A percentile compares a stretch with the other conserved stretches of the same genome.
phyloP scores from a whole-genome alignment of 2,329 filamentous ascomycete species.

The Emericellopsis cladophorae region DNA sequence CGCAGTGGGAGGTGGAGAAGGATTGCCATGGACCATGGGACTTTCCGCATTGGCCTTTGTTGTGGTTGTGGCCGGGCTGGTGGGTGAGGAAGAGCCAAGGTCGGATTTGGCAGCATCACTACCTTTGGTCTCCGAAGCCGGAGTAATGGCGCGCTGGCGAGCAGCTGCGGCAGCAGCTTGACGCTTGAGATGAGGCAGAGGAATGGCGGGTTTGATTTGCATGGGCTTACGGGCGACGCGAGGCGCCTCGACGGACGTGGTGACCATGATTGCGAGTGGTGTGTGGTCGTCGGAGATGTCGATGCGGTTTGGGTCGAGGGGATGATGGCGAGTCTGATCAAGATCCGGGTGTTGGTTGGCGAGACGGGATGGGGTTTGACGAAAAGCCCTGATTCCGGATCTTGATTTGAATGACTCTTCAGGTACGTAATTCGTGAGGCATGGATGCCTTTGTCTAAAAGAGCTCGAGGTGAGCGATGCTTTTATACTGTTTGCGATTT shows the following conservation, averaged over 20 bases:
- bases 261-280: constrained; percentile 15
- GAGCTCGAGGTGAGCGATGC: too few relatives aligned
- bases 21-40: too few relatives aligned
- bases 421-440: too few relatives aligned
- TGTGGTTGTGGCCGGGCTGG: too few relatives aligned
- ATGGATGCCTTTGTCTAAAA: too few relatives aligned
- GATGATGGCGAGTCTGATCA: constrained; percentile 1
- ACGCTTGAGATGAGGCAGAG: constrained; percentile 24
- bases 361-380: background rate
- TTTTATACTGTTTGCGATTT: too few relatives aligned
- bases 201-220: constrained; percentile 23
- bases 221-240: constrained; percentile 12
- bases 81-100: too few relatives aligned
- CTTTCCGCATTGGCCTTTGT: too few relatives aligned
- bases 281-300: constrained; percentile 1
- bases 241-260: constrained; percentile 17
- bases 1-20: too few relatives aligned
- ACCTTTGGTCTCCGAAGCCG: background rate
- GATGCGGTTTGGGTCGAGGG: constrained; percentile 1
- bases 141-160: background rate
- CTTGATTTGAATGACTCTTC: constrained; percentile 12
- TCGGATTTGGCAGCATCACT: background rate
- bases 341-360: constrained; percentile 3
- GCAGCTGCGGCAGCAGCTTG: constrained; percentile 16
- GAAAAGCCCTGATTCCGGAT: constrained; percentile 7